phyloP scores from a whole-genome alignment of 805 yeast genomes.

The Clavispora carvajalis region DNA sequence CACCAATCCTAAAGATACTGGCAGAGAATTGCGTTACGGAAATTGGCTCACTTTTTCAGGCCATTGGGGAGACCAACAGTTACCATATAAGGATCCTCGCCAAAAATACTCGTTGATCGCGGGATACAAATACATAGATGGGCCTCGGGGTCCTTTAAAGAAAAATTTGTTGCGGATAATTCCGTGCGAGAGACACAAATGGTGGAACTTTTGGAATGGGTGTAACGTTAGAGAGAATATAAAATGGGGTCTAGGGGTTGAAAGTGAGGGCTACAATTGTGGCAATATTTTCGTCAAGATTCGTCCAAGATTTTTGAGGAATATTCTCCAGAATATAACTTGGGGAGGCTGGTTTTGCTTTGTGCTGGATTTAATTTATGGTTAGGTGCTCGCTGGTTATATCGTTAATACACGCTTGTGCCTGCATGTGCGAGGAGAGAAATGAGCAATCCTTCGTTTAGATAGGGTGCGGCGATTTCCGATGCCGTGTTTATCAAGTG shows the following conservation, averaged over 20 bases:
- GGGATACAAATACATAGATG: constrained; percentile 87
- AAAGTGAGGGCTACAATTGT: constrained; percentile 80
- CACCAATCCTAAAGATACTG: constrained; percentile 40
- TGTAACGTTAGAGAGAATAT: constrained; percentile 74
- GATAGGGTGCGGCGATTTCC: background rate
- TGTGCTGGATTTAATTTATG: constrained; percentile 46
- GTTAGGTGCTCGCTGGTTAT: constrained; percentile 18
- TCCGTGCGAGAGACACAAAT: constrained; percentile 79
- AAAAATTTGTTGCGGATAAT: constrained; percentile 66
- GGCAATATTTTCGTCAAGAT: constrained; percentile 57
- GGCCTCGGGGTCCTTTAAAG: constrained; percentile 85
- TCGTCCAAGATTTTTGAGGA: constrained; percentile 47
- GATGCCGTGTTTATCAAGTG: background rate
- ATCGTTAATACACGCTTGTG: background rate
- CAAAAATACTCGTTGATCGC: constrained; percentile 80
- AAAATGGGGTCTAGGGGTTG: constrained; percentile 83
- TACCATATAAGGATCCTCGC: constrained; percentile 63
- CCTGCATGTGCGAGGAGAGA: background rate
- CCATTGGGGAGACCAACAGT: constrained; percentile 84
- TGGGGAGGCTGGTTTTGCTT: constrained; percentile 63
- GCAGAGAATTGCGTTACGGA: constrained; percentile 51
- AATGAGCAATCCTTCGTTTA: background rate
- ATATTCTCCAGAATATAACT: constrained; percentile 43
- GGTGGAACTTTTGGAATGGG: constrained; percentile 88
- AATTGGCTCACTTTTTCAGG: constrained; percentile 81